Evolutionary conservation across 495 filamentous ascomycete genomes (phyloP).

Genomic region (Hapsidospora chrysogenum): DNA sequence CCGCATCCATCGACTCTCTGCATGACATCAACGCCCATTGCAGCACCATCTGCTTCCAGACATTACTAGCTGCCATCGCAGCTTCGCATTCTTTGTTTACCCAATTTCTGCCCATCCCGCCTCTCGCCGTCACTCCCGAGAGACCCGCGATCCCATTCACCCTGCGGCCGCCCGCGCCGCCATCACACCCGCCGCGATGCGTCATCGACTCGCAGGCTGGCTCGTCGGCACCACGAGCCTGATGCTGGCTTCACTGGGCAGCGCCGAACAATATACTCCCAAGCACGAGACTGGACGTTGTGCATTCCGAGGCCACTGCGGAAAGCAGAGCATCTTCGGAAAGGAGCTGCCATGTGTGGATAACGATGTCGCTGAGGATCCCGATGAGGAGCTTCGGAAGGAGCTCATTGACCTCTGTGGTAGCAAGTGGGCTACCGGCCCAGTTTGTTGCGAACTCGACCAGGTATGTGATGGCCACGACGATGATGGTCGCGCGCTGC

Average conservation of each 20-base stretch:
- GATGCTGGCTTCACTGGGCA: conserved; percentile 16
- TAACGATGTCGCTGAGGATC: conserved; percentile 65
- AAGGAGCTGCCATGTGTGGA: conserved; percentile 84
- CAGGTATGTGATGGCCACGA: conserved; percentile 37
- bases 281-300: conserved; percentile 83
- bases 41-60: too few relatives aligned
- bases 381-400: conserved; percentile 47
- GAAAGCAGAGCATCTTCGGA: conserved; percentile 74
- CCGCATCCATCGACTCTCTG: too few relatives aligned
- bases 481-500: neutral
- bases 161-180: neutral
- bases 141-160: neutral
- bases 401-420: conserved; percentile 79
- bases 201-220: conserved; percentile 3
- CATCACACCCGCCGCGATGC: neutral
- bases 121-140: neutral
- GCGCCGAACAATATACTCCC: conserved; percentile 24
- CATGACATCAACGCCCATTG: too few relatives aligned
- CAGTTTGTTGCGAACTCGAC: conserved; percentile 69
- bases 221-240: conserved; percentile 19
- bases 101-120: too few relatives aligned
- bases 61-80: too few relatives aligned
- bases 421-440: conserved; percentile 60
- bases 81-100: too few relatives aligned
- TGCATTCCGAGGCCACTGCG: conserved; percentile 81